phyloP scores from a whole-genome alignment of 2,329 filamentous ascomycete genomes.

The Sclerotinia nivalis region DNA sequence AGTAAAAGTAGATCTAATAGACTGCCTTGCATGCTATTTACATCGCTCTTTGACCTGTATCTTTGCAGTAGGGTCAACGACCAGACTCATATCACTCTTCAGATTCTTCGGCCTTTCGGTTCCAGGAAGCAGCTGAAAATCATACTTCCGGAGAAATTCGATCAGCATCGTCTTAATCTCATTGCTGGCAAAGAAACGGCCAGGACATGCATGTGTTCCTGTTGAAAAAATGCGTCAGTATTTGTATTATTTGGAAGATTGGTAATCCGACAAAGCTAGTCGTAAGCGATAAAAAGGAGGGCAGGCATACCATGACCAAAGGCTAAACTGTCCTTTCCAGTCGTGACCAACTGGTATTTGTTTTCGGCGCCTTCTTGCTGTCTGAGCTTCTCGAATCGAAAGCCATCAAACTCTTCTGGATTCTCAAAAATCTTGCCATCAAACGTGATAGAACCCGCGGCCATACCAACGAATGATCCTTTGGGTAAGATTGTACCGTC shows the following conservation, averaged over 20 bases:
- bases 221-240: no score
- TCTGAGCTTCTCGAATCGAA: conserved; percentile 27
- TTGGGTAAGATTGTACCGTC: conserved; percentile 41
- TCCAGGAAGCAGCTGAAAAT: conserved; percentile 23
- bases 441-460: conserved; percentile 14
- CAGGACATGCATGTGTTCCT: conserved; percentile 46
- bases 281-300: no score
- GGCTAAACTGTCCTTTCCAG: conserved; percentile 35
- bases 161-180: conserved; percentile 42
- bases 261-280: no score
- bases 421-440: conserved; percentile 14
- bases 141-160: conserved; percentile 40
- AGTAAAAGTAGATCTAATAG: not conserved
- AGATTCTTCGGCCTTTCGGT: conserved; percentile 6
- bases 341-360: conserved; percentile 40
- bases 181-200: conserved; percentile 44
- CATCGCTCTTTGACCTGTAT: conserved; percentile 3
- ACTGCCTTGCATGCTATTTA: not conserved
- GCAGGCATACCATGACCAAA: conserved; percentile 42
- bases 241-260: no score
- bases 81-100: conserved; percentile 19
- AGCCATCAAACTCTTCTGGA: conserved; percentile 24
- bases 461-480: conserved; percentile 36
- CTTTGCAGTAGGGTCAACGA: conserved; percentile 13
- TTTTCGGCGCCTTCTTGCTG: conserved; percentile 19